A percentile compares a stretch with the other conserved stretches of the same genome.
Conservation (phyloP, 768 basidiomycete genomes). For the Hypholoma fasciculare region DNA sequence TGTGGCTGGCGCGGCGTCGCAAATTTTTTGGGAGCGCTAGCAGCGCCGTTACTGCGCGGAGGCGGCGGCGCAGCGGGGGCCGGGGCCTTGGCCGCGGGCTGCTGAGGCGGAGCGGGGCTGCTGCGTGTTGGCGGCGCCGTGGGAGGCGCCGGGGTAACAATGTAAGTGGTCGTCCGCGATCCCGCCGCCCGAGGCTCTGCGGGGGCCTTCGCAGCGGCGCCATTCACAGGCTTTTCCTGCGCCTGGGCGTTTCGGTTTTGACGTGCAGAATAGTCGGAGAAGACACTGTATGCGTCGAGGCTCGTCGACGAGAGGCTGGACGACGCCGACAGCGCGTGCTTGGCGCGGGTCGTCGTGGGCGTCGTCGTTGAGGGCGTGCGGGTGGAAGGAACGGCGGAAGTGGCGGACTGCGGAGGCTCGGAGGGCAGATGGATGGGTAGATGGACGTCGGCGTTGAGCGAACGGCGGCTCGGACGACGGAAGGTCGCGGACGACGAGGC, state of each 20-base stretch:
- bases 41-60: background rate
- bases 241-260: background rate
- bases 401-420: background rate
- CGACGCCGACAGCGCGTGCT: conserved; percentile 27
- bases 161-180: too few species aligned
- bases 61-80: background rate
- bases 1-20: conserved; percentile 12
- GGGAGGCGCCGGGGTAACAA: background rate
- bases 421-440: conserved; percentile 7
- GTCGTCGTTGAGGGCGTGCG: conserved; percentile 22
- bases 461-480: conserved; percentile 26
- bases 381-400: conserved; percentile 24
- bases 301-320: conserved; percentile 34
- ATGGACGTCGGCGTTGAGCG: conserved; percentile 15
- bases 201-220: background rate
- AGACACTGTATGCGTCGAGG: conserved; percentile 39
- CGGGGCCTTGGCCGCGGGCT: background rate
- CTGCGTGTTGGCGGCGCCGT: background rate
- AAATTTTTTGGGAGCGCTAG: background rate
- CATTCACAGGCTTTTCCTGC: background rate
- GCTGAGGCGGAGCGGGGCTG: background rate
- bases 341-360: conserved; percentile 10
- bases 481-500: conserved; percentile 30
- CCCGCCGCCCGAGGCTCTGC: background rate
- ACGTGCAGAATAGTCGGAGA: conserved; percentile 29